phyloP scores from a whole-genome alignment of 345 rosid species.

The Citrus sinensis region DNA sequence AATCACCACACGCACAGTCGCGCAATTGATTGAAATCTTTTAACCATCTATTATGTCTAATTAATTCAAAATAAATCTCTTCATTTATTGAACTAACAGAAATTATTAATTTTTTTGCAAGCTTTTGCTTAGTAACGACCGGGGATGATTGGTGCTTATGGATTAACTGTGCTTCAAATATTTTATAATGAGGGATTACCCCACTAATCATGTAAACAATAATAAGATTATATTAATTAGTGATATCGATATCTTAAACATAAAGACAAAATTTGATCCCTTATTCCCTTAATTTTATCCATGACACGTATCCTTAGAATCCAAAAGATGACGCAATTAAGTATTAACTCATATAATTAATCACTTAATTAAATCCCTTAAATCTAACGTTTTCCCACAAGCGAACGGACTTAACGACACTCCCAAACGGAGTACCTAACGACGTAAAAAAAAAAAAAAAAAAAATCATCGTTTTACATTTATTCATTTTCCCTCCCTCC shows the following conservation, averaged over 20 bases:
- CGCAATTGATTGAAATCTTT: too few relatives aligned
- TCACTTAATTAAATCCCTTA: neutral
- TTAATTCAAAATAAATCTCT: neutral
- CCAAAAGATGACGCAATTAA: slow-evolving; percentile 24
- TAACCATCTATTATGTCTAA: too few relatives aligned
- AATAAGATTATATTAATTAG: neutral
- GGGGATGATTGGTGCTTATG: neutral
- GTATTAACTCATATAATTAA: neutral
- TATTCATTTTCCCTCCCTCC: slow-evolving; percentile 1
- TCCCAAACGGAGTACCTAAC: slow-evolving; percentile 21
- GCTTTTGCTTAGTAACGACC: too few relatives aligned
- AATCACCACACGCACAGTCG: too few relatives aligned
- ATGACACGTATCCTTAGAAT: slow-evolving; percentile 24
- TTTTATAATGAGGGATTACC: neutral
- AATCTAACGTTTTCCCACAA: slow-evolving; percentile 10
- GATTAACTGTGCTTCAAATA: neutral
- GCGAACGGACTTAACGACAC: slow-evolving; percentile 47
- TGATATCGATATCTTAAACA: neutral
- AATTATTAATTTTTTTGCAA: too few relatives aligned
- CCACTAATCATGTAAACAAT: neutral
- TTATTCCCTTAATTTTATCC: slow-evolving; percentile 8
- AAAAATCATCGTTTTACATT: neutral
- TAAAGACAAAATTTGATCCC: slow-evolving; percentile 25
- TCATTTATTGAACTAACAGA: neutral
- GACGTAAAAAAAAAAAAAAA: neutral